phyloP scores from a whole-genome alignment of 2,329 filamentous ascomycete species.

The Trichoderma breve region DNA sequence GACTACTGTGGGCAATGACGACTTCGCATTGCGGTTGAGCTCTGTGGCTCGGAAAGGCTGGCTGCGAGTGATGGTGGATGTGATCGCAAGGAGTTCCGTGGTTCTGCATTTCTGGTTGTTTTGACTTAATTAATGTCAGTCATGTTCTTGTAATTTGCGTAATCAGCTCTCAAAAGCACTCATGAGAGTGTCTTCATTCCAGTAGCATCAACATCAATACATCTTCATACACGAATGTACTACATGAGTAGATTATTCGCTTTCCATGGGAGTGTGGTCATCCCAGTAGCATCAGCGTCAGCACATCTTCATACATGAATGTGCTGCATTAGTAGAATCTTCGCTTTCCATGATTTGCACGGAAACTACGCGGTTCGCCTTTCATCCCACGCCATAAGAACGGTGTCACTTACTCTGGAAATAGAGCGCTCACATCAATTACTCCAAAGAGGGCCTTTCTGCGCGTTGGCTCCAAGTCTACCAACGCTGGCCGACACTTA shows the following conservation, averaged over 20 bases:
- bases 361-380: not conserved
- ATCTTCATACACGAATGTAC: not conserved
- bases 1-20: slow-evolving; percentile 34
- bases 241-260: not conserved
- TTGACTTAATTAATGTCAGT: not conserved
- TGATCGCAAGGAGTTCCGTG: slow-evolving; percentile 50
- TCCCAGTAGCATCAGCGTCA: not conserved
- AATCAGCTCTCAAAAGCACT: not conserved
- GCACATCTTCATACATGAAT: not conserved
- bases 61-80: slow-evolving; percentile 55
- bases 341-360: not conserved
- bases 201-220: not conserved
- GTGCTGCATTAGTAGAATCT: not conserved
- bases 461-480: not conserved
- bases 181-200: not conserved
- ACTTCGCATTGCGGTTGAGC: not conserved
- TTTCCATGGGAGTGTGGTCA: not conserved
- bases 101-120: not conserved
- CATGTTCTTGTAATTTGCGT: not conserved
- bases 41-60: not conserved
- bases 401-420: not conserved
- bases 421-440: not conserved
- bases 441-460: not conserved
- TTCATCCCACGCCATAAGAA: not conserved
- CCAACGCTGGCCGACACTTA: not conserved